A percentile compares a stretch with the other conserved stretches of the same genome.
phyloP scores from a whole-genome alignment of 768 basidiomycete genomes.

The Tephrocybe rancida region DNA sequence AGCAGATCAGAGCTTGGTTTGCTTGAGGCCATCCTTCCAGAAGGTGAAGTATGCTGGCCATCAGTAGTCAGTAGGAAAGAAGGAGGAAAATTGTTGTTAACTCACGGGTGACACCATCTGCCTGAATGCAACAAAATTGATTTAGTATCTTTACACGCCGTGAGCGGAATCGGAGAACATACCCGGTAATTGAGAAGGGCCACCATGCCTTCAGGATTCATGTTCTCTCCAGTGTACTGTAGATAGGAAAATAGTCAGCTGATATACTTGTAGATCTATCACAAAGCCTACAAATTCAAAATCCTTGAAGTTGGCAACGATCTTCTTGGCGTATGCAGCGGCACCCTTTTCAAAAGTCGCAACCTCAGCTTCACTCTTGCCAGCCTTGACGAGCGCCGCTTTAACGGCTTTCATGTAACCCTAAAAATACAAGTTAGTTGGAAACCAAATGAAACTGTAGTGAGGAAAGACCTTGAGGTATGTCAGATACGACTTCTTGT shows the following conservation, averaged over 20 bases:
- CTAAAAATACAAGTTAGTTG: slow-evolving; percentile 36
- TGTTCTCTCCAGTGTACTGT: slow-evolving; percentile 71
- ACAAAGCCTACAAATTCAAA: slow-evolving; percentile 79
- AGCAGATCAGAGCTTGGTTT: slow-evolving; percentile 66
- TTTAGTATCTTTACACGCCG: slow-evolving; percentile 9
- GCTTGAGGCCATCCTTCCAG: slow-evolving; percentile 95
- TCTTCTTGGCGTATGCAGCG: slow-evolving; percentile 78
- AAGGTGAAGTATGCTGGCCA: slow-evolving; percentile 83
- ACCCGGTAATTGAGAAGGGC: slow-evolving; percentile 93
- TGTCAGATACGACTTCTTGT: slow-evolving; percentile 84
- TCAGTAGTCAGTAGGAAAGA: not conserved
- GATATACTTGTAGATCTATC: not conserved
- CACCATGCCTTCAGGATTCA: slow-evolving; percentile 93
- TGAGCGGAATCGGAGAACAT: slow-evolving; percentile 24
- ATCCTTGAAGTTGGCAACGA: slow-evolving; percentile 89
- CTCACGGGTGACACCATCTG: slow-evolving; percentile 83
- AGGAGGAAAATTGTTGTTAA: slow-evolving; percentile 14
- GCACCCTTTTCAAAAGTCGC: slow-evolving; percentile 84
- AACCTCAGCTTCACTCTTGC: too few species aligned
- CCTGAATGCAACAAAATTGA: slow-evolving; percentile 38
- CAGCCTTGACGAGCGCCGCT: slow-evolving; percentile 56
- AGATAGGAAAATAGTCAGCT: not conserved
- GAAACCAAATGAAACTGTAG: not conserved
- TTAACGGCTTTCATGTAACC: slow-evolving; percentile 95
- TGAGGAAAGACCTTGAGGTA: slow-evolving; percentile 72